Evolutionary conservation across 768 basidiomycete species (phyloP), one percentile per base, ranked within the genome.

Genomic region (Suillus variegatus): DNA sequence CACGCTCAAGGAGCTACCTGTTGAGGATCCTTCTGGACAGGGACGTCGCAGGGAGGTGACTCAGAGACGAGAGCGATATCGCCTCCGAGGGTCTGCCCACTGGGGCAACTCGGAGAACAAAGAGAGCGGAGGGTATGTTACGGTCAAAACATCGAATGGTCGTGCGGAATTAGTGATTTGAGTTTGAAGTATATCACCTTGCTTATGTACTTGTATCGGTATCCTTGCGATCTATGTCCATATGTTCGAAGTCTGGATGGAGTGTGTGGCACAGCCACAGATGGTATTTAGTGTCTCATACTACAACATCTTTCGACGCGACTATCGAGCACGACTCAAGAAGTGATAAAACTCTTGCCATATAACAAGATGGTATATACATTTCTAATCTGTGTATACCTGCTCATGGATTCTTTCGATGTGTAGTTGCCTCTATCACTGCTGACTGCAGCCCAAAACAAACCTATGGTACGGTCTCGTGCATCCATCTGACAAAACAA

Each of bases 371-470:
- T 75, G 75, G 75, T 75, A 67, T 66, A 44, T 1, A 9, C 41
- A 25, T 32, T 16, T 57, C 36, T 18, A 56, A 67, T 47, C 40
- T 8, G 41, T 36, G 5, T 36, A 36, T 22, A 61, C 13, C 7
- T 44, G 1, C 56, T 60, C 22, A 60, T 62, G 32, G n/a, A 41
- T 62, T 63, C 28, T 62, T 25, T 63, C 38, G 1, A 60, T 47
- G n/a, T 22, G 41, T 64, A 99, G 97, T 85, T 99, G n/a, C 97
- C 97, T 36, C 82, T 99, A 78, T 95, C 97, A 25, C 89, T 99
- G 16, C 86, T 99, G 61, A 97, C 93, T 79, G 95, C 97, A 12
- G 97, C 97, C 4, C 95, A 97, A 77, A 95, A 96, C 81, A 99
- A 95, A 78, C 97, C 97, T 62, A 99, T 99, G 97, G 97, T 96